These are phyloP conservation scores for Lepiota venenata DNA, from an alignment of 768 basidiomycete species.

Conservation along the genomic window DNA sequence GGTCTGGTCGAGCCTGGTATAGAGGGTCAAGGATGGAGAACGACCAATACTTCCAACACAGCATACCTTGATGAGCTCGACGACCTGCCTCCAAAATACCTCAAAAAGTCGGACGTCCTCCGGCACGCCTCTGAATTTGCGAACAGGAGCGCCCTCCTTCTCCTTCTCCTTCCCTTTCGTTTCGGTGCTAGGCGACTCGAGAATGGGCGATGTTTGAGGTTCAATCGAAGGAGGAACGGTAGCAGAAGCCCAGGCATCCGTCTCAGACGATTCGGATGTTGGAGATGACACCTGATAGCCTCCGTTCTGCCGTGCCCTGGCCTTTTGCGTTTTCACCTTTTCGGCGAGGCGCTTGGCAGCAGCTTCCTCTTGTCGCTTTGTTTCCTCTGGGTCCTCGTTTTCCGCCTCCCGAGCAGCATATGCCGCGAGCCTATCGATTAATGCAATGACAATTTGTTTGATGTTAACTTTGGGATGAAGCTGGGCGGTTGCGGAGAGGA, in stretches of 20 bases:
- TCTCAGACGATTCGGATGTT: slow-evolving; percentile 33
- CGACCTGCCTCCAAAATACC: slow-evolving; percentile 98
- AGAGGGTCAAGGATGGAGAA: neutral
- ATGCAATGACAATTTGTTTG: slow-evolving; percentile 95
- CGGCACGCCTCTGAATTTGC: slow-evolving; percentile 93
- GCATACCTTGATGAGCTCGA: slow-evolving; percentile 92
- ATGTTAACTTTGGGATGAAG: slow-evolving; percentile 98
- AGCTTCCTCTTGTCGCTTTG: slow-evolving; percentile 89
- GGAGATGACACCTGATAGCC: slow-evolving; percentile 30
- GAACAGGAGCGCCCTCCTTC: slow-evolving; percentile 51
- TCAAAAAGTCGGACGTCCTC: slow-evolving; percentile 95
- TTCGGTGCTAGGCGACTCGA: slow-evolving; percentile 21
- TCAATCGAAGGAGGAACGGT: slow-evolving; percentile 30
- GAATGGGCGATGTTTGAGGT: slow-evolving; percentile 25
- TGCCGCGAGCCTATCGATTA: slow-evolving; percentile 93
- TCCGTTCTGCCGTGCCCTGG: slow-evolving; percentile 54
- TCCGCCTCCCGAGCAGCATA: slow-evolving; percentile 98
- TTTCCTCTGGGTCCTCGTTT: slow-evolving; percentile 93
- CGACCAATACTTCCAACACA: neutral
- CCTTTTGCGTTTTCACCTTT: slow-evolving; percentile 75
- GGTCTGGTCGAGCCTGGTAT: slow-evolving; percentile 91
- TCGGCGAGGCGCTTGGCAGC: slow-evolving; percentile 87
- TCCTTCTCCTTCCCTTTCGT: slow-evolving; percentile 58
- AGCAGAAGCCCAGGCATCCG: slow-evolving; percentile 41
- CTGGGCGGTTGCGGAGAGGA: slow-evolving; percentile 94